Evolutionary conservation across 2,329 filamentous ascomycete genomes (phyloP).

Genomic region (Neoscytalidium dimidiatum): DNA sequence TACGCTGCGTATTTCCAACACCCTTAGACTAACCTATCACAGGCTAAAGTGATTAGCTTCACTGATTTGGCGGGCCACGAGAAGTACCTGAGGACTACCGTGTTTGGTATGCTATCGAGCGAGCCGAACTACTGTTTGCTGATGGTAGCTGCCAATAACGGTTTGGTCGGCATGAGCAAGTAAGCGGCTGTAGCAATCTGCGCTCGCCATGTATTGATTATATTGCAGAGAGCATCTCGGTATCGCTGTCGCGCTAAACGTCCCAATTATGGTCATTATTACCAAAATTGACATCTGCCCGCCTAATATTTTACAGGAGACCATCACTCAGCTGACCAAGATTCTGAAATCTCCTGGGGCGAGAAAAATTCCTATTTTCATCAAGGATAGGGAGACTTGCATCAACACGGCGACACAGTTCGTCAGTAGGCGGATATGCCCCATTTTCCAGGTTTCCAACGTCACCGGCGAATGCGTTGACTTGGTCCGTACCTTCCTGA

Average conservation of each 20-base stretch:
- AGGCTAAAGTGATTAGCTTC: slow-evolving; percentile 93
- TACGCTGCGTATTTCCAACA: not conserved
- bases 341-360: slow-evolving; percentile 94
- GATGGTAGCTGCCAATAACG: slow-evolving; percentile 98
- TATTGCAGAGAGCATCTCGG: slow-evolving; percentile 75
- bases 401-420: slow-evolving; percentile 96
- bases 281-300: slow-evolving; percentile 99
- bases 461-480: slow-evolving; percentile 92
- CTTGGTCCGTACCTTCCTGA: slow-evolving; percentile 87
- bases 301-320: slow-evolving; percentile 91
- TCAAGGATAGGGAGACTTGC: slow-evolving; percentile 87
- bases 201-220: not conserved
- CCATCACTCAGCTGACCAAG: slow-evolving; percentile 84
- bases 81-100: slow-evolving; percentile 90
- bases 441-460: slow-evolving; percentile 97
- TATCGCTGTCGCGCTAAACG: slow-evolving; percentile 90
- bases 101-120: slow-evolving; percentile 91
- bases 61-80: slow-evolving; percentile 95
- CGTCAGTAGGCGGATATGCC: slow-evolving; percentile 91
- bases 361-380: slow-evolving; percentile 92
- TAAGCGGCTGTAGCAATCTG: slow-evolving; percentile 22
- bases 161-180: slow-evolving; percentile 95
- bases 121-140: slow-evolving; percentile 96
- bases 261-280: slow-evolving; percentile 95
- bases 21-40: slow-evolving; percentile 21